Conservation (phyloP, 1,284 basidiomycete species). For the Trichosporon sp. region DNA sequence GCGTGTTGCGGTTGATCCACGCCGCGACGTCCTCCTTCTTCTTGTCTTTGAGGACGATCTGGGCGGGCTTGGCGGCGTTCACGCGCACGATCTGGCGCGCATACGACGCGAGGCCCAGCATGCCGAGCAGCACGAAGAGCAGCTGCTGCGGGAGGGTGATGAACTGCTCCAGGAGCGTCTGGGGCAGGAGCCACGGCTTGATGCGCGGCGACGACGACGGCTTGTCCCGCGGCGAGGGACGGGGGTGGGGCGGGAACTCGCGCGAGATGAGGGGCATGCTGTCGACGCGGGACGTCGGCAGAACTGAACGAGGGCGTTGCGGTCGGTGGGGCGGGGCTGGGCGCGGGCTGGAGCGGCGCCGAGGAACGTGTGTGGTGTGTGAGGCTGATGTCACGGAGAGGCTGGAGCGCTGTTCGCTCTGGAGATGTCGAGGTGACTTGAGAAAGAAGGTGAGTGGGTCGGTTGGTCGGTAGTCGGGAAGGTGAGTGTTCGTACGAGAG, state of each 20-base stretch:
- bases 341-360: background rate
- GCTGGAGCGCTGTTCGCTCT: background rate
- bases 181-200: conserved; percentile 8
- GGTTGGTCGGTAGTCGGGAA: background rate
- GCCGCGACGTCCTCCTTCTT: conserved; percentile 19
- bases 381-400: background rate
- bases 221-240: background rate
- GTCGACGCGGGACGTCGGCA: background rate
- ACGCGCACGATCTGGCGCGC: conserved; percentile 43
- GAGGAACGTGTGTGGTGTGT: background rate
- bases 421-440: too few relatives aligned
- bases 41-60: conserved; percentile 9
- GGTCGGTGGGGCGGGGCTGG: background rate
- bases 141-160: conserved; percentile 26
- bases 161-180: conserved; percentile 8
- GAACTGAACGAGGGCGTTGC: background rate
- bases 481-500: background rate
- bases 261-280: background rate
- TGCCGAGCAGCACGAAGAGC: conserved; percentile 32
- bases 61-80: conserved; percentile 23
- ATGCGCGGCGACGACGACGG: background rate
- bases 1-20: conserved; percentile 43
- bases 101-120: conserved; percentile 38
- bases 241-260: background rate
- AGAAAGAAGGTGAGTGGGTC: background rate